Percentiles rank a stretch among this genome's conserved stretches.
Conservation (phyloP, 345 rosid species). For the Cardamine chenopodiifolia region DNA sequence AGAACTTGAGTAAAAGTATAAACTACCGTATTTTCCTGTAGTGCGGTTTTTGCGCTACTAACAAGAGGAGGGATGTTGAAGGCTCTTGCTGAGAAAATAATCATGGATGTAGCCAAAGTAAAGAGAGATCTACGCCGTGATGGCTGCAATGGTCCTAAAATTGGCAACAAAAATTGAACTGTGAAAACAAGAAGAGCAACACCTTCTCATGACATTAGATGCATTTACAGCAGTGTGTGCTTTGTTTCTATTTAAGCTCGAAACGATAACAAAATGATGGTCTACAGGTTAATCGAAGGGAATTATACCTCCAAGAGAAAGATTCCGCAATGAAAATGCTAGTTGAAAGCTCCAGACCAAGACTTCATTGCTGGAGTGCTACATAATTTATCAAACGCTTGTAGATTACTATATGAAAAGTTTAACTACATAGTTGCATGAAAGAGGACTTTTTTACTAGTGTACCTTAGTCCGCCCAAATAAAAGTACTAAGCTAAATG, state of each 20-base stretch:
- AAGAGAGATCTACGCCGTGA: constrained; percentile 67
- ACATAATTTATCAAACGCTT: constrained; percentile 23
- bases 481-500: constrained; percentile 61
- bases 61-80: constrained; percentile 59
- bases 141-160: constrained; percentile 63
- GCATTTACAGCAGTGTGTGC: background rate
- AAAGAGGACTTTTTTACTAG: background rate
- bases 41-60: constrained; percentile 54
- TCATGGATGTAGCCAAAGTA: constrained; percentile 64
- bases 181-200: constrained; percentile 18
- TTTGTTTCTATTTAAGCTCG: too few species aligned
- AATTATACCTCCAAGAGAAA: constrained; percentile 53
- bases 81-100: constrained; percentile 63
- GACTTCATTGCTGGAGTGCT: constrained; percentile 63
- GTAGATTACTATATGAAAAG: background rate
- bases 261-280: too few species aligned
- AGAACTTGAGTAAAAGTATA: background rate
- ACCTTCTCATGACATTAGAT: background rate
- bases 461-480: constrained; percentile 71
- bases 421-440: background rate
- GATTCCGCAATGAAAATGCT: constrained; percentile 62
- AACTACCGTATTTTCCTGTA: constrained; percentile 58
- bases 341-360: constrained; percentile 66
- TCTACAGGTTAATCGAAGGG: too few species aligned
- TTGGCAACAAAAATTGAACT: constrained; percentile 35